Conservation (phyloP, 768 basidiomycete genomes). For the Sutorius australiensis region DNA sequence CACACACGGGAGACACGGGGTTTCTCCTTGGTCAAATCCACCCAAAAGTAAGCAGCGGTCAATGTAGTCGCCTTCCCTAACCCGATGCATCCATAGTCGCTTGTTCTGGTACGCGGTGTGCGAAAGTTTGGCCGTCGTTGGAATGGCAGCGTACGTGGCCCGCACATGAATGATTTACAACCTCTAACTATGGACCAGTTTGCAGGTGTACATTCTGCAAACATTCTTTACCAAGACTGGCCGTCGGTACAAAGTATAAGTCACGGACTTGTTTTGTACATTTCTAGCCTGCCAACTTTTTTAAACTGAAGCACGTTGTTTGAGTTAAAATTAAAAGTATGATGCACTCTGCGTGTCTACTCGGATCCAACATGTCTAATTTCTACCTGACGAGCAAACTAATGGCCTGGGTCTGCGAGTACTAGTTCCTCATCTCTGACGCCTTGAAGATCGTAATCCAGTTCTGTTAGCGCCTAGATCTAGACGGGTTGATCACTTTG, state of each 20-base stretch:
- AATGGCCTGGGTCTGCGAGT: no score
- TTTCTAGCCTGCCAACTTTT: neutral
- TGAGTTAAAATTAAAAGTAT: no score
- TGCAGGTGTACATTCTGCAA: conserved; percentile 89
- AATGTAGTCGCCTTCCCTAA: neutral
- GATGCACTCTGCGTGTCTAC: no score
- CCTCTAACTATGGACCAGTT: conserved; percentile 39
- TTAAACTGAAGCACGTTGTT: no score
- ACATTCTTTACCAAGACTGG: conserved; percentile 97
- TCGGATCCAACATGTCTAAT: no score
- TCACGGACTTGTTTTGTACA: conserved; percentile 10
- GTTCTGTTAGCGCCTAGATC: no score
- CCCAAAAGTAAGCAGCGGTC: conserved; percentile 59
- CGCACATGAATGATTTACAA: neutral
- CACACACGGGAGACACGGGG: conserved; percentile 93
- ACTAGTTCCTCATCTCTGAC: no score
- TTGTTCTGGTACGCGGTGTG: conserved; percentile 92
- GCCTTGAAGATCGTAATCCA: no score
- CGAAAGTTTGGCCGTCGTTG: conserved; percentile 73
- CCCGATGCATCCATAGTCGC: conserved; percentile 45
- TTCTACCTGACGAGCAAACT: no score
- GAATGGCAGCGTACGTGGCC: conserved; percentile 79
- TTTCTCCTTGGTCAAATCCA: conserved; percentile 89
- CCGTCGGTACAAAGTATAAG: conserved; percentile 81
- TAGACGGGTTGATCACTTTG: no score